Evolutionary conservation across 768 basidiomycete species (phyloP), one percentile per base, ranked within the genome.

Genomic region (Rhodotorula paludigena): DNA sequence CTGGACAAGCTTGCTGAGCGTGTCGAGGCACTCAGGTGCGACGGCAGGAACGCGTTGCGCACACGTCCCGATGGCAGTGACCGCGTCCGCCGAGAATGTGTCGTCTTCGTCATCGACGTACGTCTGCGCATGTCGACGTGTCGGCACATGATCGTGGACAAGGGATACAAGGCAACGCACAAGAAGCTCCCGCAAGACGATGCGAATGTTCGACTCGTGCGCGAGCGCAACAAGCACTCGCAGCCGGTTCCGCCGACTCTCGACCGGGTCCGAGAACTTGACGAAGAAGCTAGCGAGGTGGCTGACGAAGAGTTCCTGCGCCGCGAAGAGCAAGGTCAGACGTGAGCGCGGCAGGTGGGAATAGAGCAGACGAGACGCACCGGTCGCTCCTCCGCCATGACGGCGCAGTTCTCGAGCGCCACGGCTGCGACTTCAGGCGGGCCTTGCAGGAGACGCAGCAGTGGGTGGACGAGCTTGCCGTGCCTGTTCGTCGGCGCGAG

Each of bases 101-200:
- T 90, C 88, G 60, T 92, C 84, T 0, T 83, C 79, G 74, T 90
- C 89, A n/a, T 89, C 86, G 2, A 87, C 83, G 74, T 88, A 93
- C 67, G 89, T 86, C 92, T 96, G 68, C 44, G 45, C 23, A 1
- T 2, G 20, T 2, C 20, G 5, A 11, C 15, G n/a, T 25, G 38
- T 33, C 18, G 20, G 30, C n/a, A n/a, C n/a, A 10, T 18, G 18
- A 5, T 36, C 5, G 44, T 9, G 25, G n/a, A 28, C 30, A 25
- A 12, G 18, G 45, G 21, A n/a, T n/a, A n/a, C n/a, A 35, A 12
- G 9, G 23, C 5, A 53, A 81, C 88, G 63, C 64, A 94, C 93
- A 68, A 88, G 85, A 71, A 96, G 86, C 76, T 99, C 96, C 32
- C 86, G 82, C 69, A 98, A 79, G 16, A 94, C 82, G 0, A 82